Conservation (phyloP, 768 basidiomycete genomes). For the Crucibulum laeve region DNA sequence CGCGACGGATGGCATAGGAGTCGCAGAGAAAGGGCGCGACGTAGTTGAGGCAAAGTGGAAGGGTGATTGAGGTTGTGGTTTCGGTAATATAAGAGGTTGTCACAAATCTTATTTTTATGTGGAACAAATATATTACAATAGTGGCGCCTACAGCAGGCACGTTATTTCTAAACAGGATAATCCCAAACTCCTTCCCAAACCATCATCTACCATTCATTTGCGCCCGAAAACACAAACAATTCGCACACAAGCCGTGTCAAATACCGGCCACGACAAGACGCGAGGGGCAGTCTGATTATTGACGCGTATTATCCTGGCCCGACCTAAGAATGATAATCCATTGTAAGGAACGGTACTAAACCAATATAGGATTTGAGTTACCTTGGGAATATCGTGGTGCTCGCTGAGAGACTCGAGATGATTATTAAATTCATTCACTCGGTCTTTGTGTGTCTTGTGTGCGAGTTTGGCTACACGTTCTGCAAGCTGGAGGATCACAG, state of each 20-base stretch:
- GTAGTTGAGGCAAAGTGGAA: slow-evolving; percentile 21
- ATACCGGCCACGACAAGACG: background rate
- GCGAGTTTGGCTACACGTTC: slow-evolving; percentile 75
- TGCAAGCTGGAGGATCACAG: slow-evolving; percentile 46
- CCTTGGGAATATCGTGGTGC: slow-evolving; percentile 95
- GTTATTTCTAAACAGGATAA: slow-evolving; percentile 11
- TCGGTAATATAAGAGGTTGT: background rate
- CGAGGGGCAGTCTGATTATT: slow-evolving; percentile 3
- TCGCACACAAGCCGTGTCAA: background rate
- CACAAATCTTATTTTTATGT: slow-evolving; percentile 27
- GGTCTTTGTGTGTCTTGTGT: slow-evolving; percentile 87
- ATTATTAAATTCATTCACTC: slow-evolving; percentile 84
- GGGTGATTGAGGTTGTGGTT: background rate
- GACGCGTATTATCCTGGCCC: slow-evolving; percentile 70
- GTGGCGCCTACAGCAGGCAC: slow-evolving; percentile 9
- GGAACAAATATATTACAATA: slow-evolving; percentile 54
- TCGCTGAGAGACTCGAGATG: slow-evolving; percentile 86
- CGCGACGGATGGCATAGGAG: slow-evolving; percentile 28
- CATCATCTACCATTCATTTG: background rate
- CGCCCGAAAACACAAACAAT: background rate
- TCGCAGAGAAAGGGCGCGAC: slow-evolving; percentile 30
- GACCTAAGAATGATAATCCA: slow-evolving; percentile 44
- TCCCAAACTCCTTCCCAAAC: background rate
- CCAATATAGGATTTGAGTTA: slow-evolving; percentile 17
- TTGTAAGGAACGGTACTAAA: slow-evolving; percentile 5